phyloP scores from a whole-genome alignment of 192 early-diverging fungal genomes.

The Coemansia sp. region DNA sequence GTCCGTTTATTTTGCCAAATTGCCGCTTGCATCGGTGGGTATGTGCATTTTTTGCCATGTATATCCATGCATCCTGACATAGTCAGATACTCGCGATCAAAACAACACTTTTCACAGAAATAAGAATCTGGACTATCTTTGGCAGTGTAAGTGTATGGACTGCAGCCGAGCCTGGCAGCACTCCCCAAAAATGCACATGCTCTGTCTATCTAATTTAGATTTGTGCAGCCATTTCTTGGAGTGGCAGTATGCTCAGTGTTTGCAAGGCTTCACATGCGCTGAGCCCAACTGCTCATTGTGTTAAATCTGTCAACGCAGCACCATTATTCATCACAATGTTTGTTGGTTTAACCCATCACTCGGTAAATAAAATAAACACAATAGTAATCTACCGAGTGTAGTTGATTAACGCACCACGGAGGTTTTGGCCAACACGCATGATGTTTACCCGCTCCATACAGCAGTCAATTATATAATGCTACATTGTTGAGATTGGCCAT shows the following conservation, averaged over 20 bases:
- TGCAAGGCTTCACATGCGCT: too few relatives aligned
- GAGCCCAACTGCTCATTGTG: background rate
- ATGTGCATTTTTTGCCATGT: background rate
- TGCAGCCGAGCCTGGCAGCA: background rate
- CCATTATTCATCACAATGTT: too few relatives aligned
- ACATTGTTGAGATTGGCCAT: background rate
- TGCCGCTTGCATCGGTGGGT: background rate
- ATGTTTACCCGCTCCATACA: background rate
- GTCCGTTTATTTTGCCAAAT: background rate
- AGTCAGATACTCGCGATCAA: background rate
- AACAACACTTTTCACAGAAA: background rate
- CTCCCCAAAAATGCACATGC: background rate
- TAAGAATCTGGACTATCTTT: background rate
- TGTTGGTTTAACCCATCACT: background rate
- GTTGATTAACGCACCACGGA: slow-evolving; percentile 3
- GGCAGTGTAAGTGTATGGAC: background rate
- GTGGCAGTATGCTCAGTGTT: too few relatives aligned
- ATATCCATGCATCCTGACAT: slow-evolving; percentile 4
- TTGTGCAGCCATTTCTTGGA: background rate
- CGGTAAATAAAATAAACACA: background rate
- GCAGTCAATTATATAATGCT: background rate
- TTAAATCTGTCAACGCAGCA: background rate
- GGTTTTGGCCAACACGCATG: background rate
- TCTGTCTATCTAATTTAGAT: background rate
- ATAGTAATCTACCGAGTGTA: background rate